Conservation (phyloP, 1,284 basidiomycete genomes). For the Puccinia brachypodii region DNA sequence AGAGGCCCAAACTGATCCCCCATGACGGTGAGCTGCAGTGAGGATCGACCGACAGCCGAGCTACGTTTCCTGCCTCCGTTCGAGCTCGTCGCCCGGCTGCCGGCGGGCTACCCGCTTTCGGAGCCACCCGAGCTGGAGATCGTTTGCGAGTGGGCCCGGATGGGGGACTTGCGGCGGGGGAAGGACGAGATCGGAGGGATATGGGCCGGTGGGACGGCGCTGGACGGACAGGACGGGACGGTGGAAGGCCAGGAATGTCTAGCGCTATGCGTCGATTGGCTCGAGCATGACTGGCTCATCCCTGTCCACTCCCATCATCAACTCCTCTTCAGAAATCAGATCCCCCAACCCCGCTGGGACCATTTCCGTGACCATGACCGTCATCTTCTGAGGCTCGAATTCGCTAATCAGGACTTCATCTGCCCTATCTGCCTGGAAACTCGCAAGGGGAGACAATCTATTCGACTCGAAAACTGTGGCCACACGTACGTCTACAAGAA, state of each 20-base stretch:
- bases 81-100: background rate
- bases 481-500: background rate
- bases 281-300: conserved; percentile 18
- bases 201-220: background rate
- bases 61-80: conserved; percentile 9
- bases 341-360: too few relatives aligned
- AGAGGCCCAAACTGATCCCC: background rate
- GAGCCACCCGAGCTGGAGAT: background rate
- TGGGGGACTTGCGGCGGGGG: background rate
- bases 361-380: conserved; percentile 7
- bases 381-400: background rate
- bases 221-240: background rate
- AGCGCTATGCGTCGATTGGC: conserved; percentile 7
- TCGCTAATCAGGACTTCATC: background rate
- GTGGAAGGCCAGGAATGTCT: conserved; percentile 8
- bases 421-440: conserved; percentile 24
- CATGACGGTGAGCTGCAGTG: background rate
- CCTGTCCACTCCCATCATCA: background rate
- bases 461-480: background rate
- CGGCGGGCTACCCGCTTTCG: background rate
- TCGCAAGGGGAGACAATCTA: conserved; percentile 8
- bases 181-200: background rate
- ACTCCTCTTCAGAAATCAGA: background rate
- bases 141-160: background rate
- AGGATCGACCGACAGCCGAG: background rate